phyloP scores from a whole-genome alignment of 2,329 filamentous ascomycete species.

The Cladosporium sp. region DNA sequence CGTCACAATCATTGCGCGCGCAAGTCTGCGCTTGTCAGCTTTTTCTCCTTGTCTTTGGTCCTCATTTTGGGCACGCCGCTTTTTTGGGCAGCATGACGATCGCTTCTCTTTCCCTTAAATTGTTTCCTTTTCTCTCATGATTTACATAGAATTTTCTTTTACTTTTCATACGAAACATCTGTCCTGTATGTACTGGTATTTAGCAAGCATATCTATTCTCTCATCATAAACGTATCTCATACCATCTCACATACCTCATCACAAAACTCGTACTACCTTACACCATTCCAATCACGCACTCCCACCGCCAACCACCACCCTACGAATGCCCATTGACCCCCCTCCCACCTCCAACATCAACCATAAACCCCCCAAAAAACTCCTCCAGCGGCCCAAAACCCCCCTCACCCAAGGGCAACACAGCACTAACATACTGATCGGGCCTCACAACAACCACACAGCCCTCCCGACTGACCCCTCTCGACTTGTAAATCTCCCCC shows the following conservation, averaged over 20 bases:
- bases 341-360: neutral
- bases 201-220: no score
- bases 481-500: conserved; percentile 49
- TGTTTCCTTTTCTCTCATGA: neutral
- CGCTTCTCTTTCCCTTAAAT: neutral
- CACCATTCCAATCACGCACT: no score
- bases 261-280: no score
- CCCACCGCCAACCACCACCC: neutral
- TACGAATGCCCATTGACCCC: neutral
- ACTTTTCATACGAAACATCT: neutral
- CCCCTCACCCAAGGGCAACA: conserved; percentile 26
- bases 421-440: conserved; percentile 59
- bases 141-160: no score
- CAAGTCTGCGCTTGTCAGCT: no score
- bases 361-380: conserved; percentile 31
- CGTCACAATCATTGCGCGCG: no score
- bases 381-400: conserved; percentile 18
- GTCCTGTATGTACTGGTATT: neutral
- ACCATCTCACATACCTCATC: no score
- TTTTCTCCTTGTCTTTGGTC: no score
- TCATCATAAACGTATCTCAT: no score
- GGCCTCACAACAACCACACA: conserved; percentile 60
- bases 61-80: no score
- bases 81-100: no score
- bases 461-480: conserved; percentile 56